Conservation (phyloP, 1,139 yeast species). For the Candida smagusa region DNA sequence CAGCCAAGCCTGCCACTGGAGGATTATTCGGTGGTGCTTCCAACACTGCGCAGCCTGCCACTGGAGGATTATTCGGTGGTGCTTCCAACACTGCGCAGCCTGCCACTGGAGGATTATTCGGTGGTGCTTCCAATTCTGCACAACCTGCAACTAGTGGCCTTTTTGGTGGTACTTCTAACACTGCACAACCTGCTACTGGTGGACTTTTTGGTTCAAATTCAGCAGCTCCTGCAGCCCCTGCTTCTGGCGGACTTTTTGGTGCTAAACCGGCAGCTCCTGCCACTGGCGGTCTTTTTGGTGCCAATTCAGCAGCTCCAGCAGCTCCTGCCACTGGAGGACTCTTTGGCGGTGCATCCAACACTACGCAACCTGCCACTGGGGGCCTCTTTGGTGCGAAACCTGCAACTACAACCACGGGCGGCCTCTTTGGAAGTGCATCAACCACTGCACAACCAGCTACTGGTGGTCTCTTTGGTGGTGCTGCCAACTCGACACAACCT, state of each 20-base stretch:
- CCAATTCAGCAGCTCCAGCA: not conserved
- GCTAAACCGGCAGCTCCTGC: constrained; percentile 1
- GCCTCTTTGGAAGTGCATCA: constrained; percentile 5
- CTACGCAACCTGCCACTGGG: not conserved
- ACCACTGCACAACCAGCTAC: not conserved
- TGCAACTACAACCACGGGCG: constrained; percentile 1
- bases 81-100: not conserved
- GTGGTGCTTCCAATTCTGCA: constrained; percentile 3
- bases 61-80: constrained; percentile 3
- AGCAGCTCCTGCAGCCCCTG: not conserved
- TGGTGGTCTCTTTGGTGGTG: constrained; percentile 5
- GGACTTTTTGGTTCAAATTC: no score
- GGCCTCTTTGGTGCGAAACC: constrained; percentile 4
- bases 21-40: constrained; percentile 3
- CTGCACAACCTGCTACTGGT: not conserved
- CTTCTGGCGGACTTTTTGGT: constrained; percentile 4
- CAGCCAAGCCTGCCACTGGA: not conserved
- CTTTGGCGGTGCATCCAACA: constrained; percentile 1
- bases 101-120: not conserved
- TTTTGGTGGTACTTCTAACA: constrained; percentile 3
- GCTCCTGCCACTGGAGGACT: not conserved
- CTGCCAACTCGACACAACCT: not conserved
- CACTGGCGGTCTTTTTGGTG: constrained; percentile 5
- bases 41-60: not conserved
- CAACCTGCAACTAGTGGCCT: not conserved